These are phyloP conservation scores for Podospora anserina DNA, from an alignment of 495 filamentous ascomycete species.

Conservation along the genomic window DNA sequence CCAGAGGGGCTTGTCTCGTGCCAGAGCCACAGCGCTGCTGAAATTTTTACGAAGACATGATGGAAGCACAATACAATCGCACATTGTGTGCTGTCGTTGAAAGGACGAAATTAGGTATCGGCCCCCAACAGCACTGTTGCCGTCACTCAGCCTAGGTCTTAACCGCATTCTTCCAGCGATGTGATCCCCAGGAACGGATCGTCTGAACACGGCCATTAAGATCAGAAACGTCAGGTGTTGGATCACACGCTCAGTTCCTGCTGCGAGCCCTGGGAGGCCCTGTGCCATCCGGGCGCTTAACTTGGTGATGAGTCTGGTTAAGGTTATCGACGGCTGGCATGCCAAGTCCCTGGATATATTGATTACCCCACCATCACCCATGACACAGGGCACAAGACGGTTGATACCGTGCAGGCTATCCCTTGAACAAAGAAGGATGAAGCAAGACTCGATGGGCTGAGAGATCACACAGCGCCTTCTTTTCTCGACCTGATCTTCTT, in stretches of 20 bases:
- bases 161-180: not conserved
- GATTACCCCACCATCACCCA: not conserved
- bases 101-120: not conserved
- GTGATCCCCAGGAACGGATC: not conserved
- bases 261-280: not conserved
- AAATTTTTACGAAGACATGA: not conserved
- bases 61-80: no score
- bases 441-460: no score
- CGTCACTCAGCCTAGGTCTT: not conserved
- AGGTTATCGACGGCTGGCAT: not conserved
- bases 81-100: not conserved
- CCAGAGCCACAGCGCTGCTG: not conserved
- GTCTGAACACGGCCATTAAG: not conserved
- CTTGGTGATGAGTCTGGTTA: constrained; percentile 3
- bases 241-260: not conserved
- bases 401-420: not conserved
- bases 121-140: not conserved
- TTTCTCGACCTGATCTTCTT: not conserved
- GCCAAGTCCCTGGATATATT: not conserved
- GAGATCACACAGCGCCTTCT: no score
- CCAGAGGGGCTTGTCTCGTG: not conserved
- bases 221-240: not conserved
- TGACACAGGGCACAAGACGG: not conserved
- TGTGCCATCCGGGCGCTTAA: constrained; percentile 4
- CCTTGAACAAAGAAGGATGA: not conserved